Conservation (phyloP, 805 yeast genomes). For the Yarrowia keelungensis region DNA sequence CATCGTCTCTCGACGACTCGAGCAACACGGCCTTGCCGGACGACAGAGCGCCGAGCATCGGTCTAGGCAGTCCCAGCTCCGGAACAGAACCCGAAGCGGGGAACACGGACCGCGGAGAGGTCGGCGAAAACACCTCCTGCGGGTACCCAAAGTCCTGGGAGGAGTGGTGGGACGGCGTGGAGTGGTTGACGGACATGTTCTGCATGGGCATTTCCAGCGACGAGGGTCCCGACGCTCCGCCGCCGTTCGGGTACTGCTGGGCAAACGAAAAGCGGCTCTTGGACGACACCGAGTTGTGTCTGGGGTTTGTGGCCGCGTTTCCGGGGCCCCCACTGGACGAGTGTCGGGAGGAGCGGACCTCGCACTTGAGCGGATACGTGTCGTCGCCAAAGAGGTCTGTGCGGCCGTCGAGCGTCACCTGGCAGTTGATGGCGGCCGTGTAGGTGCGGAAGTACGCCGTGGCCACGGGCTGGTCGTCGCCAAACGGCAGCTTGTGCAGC, state of each 20-base stretch:
- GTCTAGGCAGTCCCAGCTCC: constrained; percentile 25
- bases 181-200: constrained; percentile 34
- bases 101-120: constrained; percentile 44
- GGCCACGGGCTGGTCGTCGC: constrained; percentile 43
- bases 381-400: constrained; percentile 33
- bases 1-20: constrained; percentile 34
- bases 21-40: constrained; percentile 38
- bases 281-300: constrained; percentile 32
- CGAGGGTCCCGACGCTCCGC: neutral
- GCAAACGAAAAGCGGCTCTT: constrained; percentile 33
- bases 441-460: constrained; percentile 47
- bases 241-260: constrained; percentile 30
- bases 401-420: constrained; percentile 30
- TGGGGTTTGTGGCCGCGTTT: neutral
- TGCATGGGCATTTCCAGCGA: constrained; percentile 38
- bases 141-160: constrained; percentile 34
- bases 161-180: constrained; percentile 12
- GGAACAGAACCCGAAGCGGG: constrained; percentile 40
- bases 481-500: constrained; percentile 46
- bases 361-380: constrained; percentile 23
- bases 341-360: constrained; percentile 29
- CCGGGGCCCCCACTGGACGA: constrained; percentile 20
- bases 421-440: constrained; percentile 38
- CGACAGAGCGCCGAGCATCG: constrained; percentile 26
- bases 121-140: constrained; percentile 44